Conservation (phyloP, 768 basidiomycete genomes). For the Mycena galopus region DNA sequence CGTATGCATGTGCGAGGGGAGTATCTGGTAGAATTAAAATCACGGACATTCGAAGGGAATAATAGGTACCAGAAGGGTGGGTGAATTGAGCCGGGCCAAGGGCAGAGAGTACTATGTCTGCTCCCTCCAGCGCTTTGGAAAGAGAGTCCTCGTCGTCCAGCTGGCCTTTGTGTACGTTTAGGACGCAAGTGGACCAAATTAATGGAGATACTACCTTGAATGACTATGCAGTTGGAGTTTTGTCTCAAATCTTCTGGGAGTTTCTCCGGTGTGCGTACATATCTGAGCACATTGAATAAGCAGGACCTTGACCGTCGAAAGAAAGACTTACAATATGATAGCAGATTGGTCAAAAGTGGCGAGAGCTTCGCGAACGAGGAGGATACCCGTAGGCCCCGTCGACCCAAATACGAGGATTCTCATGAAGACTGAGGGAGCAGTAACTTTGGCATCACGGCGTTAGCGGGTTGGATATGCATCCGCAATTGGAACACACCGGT, state of each 20-base stretch:
- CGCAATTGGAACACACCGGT: no score
- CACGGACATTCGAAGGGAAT: conserved; percentile 35
- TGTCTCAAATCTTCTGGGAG: conserved; percentile 63
- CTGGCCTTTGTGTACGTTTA: conserved; percentile 50
- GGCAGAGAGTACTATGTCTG: conserved; percentile 75
- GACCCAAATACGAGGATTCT: conserved; percentile 77
- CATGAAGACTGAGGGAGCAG: conserved; percentile 44
- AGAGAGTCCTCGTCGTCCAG: conserved; percentile 66
- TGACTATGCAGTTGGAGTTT: conserved; percentile 60
- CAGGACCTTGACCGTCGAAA: not conserved
- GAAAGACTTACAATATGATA: conserved; percentile 65
- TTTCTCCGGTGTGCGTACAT: conserved; percentile 70
- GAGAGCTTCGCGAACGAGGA: conserved; percentile 69
- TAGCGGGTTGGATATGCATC: not conserved
- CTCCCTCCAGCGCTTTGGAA: conserved; percentile 65
- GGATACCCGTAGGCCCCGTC: conserved; percentile 72
- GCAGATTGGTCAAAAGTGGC: conserved; percentile 51
- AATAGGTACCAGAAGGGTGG: conserved; percentile 24
- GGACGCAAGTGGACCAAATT: not conserved
- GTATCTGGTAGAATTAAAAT: conserved; percentile 55
- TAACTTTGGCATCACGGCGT: not conserved
- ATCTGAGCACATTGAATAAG: not conserved
- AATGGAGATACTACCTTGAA: conserved; percentile 46
- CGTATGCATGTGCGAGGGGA: conserved; percentile 75
- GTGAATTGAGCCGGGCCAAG: conserved; percentile 62